phyloP scores from a whole-genome alignment of 2,329 filamentous ascomycete species.

The Xylariales sp. region DNA sequence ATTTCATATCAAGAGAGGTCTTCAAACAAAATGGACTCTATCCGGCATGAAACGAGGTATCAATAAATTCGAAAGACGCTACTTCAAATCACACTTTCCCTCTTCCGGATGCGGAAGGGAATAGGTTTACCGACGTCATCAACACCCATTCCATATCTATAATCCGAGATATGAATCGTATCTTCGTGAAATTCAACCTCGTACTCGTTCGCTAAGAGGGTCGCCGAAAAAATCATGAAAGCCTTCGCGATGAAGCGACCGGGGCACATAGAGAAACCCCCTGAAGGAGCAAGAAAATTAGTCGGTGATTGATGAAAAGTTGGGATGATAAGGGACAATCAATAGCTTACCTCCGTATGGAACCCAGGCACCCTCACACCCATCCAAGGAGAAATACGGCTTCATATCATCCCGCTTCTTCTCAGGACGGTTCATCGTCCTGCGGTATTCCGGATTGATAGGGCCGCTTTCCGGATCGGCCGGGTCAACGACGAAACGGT shows the following conservation, averaged over 20 bases:
- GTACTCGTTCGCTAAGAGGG: constrained; percentile 28
- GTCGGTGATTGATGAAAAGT: background rate
- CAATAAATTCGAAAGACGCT: constrained; percentile 14
- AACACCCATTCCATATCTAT: constrained; percentile 39
- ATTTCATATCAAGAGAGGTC: background rate
- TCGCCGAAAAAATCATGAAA: constrained; percentile 34
- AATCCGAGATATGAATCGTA: constrained; percentile 23
- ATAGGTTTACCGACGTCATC: constrained; percentile 35
- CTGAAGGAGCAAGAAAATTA: constrained; percentile 14
- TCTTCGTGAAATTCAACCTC: constrained; percentile 36
- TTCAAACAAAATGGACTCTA: background rate
- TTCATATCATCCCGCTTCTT: constrained; percentile 25
- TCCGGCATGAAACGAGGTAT: constrained; percentile 12
- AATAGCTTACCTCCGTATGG: constrained; percentile 40
- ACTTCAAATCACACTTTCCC: constrained; percentile 12
- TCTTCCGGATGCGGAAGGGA: constrained; percentile 37
- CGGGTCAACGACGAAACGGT: constrained; percentile 41
- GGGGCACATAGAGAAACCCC: constrained; percentile 38
- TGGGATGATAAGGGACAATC: background rate
- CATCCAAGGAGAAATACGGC: constrained; percentile 38
- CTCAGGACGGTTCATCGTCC: constrained; percentile 7
- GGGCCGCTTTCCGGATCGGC: constrained; percentile 39
- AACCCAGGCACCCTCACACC: constrained; percentile 38
- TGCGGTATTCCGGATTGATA: constrained; percentile 27
- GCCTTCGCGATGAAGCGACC: constrained; percentile 38